phyloP scores from a whole-genome alignment of 768 basidiomycete genomes.

The Amanita pseudoporphyria region DNA sequence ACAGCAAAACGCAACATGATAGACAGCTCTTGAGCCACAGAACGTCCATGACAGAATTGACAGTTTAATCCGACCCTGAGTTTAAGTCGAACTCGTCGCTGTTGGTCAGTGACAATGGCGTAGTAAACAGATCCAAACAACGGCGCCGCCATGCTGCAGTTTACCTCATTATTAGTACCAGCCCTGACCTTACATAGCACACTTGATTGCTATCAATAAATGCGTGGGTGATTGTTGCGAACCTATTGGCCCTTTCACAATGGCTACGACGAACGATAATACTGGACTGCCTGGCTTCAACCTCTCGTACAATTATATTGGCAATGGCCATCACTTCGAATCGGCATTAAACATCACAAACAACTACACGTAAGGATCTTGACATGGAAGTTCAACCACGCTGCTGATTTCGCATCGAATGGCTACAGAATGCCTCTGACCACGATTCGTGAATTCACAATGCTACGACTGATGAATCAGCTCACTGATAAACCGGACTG shows the following conservation, averaged over 20 bases:
- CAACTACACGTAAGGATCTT: not conserved
- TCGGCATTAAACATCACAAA: not conserved
- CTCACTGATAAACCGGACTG: conserved; percentile 19
- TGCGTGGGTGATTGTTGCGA: not conserved
- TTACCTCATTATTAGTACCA: too few relatives aligned
- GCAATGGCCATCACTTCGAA: not conserved
- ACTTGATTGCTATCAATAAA: not conserved
- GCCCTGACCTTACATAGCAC: too few relatives aligned
- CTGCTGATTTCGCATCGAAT: not conserved
- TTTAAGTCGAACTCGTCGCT: too few relatives aligned
- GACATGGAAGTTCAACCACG: too few relatives aligned
- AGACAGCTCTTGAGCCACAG: too few relatives aligned
- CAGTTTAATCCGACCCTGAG: too few relatives aligned
- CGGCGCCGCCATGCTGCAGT: too few relatives aligned
- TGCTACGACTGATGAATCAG: conserved; percentile 17
- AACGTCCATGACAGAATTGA: too few relatives aligned
- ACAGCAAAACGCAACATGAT: too few relatives aligned
- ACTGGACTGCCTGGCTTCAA: conserved; percentile 7
- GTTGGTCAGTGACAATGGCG: too few relatives aligned
- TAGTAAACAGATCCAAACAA: too few relatives aligned
- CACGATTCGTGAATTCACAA: conserved; percentile 16
- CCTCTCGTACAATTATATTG: conserved; percentile 8
- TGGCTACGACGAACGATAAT: not conserved
- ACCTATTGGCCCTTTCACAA: not conserved
- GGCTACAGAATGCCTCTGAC: conserved; percentile 9